Base-by-base conservation (phyloP, 2,329 filamentous ascomycete species). In the Orbilia quercus region DNA sequence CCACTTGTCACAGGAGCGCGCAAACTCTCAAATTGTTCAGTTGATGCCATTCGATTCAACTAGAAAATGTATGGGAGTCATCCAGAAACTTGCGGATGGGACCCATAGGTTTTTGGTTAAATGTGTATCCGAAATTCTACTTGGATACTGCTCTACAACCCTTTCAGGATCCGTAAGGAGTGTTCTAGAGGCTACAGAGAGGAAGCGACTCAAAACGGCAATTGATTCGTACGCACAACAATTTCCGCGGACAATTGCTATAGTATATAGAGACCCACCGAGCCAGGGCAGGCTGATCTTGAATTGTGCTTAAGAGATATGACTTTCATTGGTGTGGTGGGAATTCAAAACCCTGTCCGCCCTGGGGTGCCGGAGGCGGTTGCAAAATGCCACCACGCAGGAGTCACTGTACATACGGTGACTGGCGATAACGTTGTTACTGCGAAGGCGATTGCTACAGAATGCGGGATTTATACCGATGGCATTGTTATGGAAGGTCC, bases 361-460 rank as follows among this genome's bases (percentile, higher is more conserved):
- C 84, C 85, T 6, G 88, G 89, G 75, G 89, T 91, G 14, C 84
- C 86, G 12, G 84, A 87, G 48, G 89, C 89, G 45, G 90, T 91
- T 63, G 82, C 83, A 65, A 86, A 86, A 78, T 91, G 89, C 75
- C 85, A 88, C 75, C 83, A 83, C 23, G 89, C 89, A 20, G 89
- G 89, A 60, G 89, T 91, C 12, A 83, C 86, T 60, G 88, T 91
- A 47, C 88, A 89, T 76, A 90, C 90, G 88, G 88, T 91, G 44
- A 91, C 89, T 23, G 88, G 87, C 76, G 89, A 91, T 80, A 91
- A 91, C 77, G 82, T 91, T 72, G 82, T 87, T n/a, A 92, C 90
- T 23, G 90, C 89, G 6, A 86, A 86, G 54, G 90, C 90, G 2
- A 92, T 92, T 76, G 89, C 90, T 1, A 84, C 82, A 7, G 88